Conservation (phyloP, 331 rosid genomes). For the Quercus tomentella region DNA sequence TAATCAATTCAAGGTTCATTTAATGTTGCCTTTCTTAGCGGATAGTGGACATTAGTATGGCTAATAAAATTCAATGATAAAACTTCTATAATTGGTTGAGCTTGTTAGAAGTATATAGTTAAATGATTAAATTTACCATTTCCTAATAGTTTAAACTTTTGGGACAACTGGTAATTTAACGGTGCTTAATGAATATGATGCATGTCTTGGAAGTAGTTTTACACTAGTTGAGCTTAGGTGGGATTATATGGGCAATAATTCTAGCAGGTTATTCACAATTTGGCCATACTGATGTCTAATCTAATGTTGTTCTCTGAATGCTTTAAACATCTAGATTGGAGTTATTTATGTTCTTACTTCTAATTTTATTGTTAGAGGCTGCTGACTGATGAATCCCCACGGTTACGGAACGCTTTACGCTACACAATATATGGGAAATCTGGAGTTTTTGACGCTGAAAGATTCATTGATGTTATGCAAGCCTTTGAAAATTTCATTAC, state of each 20-base stretch:
- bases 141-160: no score
- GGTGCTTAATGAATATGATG: not conserved
- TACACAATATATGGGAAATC: slow-evolving; percentile 94
- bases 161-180: no score
- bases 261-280: not conserved
- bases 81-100: not conserved
- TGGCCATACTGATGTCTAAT: not conserved
- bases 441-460: slow-evolving; percentile 92
- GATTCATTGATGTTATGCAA: slow-evolving; percentile 99
- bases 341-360: not conserved
- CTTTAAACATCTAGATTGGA: slow-evolving; percentile 15
- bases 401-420: slow-evolving; percentile 81
- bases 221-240: not conserved
- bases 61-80: not conserved
- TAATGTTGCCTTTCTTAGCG: not conserved
- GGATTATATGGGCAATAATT: not conserved
- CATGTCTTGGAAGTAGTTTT: not conserved
- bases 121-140: no score
- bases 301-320: slow-evolving; percentile 1
- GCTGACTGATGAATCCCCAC: slow-evolving; percentile 96
- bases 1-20: not conserved
- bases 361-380: slow-evolving; percentile 64
- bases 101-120: no score
- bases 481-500: slow-evolving; percentile 94
- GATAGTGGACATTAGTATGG: not conserved